Evolutionary conservation across 73 alveolate genomes (phyloP), one percentile per base, ranked within the genome.

Genomic region (Symbiodinium pilosum): DNA sequence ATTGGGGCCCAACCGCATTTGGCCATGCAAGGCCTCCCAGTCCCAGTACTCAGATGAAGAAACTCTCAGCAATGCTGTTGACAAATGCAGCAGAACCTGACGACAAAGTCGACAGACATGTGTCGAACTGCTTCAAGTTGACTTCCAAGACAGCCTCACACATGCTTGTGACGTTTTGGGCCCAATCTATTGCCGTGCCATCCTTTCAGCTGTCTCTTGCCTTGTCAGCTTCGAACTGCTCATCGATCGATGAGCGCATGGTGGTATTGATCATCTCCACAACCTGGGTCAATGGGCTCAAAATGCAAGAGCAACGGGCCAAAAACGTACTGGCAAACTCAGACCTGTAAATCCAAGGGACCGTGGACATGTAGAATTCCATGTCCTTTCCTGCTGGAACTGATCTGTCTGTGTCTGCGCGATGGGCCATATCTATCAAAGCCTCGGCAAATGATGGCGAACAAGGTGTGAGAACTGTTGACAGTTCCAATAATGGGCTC

Each of bases 11-110:
- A 40, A 64, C 95, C 30, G 96, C 96, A 26, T 91, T 91, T 24
- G 96, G 89, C 96, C 96, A 91, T 9, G 96, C 32, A 18, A 91
- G 96, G 52, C 96, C 96, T 91, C n/a, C 47, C 5, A 28, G 51
- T 30, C 24, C 81, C 41, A 5, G 71, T 54, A 54, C 71, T 54
- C 0, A 54, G 73, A n/a, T 30, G 28, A n/a, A n/a, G n/a, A n/a
- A n/a, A n/a, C n/a, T n/a, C n/a, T n/a, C n/a, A n/a, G n/a, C n/a
- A n/a, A n/a, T n/a, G n/a, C n/a, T n/a, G n/a, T n/a, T n/a, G n/a
- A n/a, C n/a, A n/a, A n/a, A 24, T 12, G 28, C 20, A 54, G 30
- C 32, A 26, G 73, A 54, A n/a, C 73, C 96, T 91, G 96, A 56
- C 44, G 77, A 85, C 81, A 91, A 51, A 24, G 84, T 43, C 81